phyloP scores from a whole-genome alignment of 768 basidiomycete genomes.

The Rhodotorula paludigena region DNA sequence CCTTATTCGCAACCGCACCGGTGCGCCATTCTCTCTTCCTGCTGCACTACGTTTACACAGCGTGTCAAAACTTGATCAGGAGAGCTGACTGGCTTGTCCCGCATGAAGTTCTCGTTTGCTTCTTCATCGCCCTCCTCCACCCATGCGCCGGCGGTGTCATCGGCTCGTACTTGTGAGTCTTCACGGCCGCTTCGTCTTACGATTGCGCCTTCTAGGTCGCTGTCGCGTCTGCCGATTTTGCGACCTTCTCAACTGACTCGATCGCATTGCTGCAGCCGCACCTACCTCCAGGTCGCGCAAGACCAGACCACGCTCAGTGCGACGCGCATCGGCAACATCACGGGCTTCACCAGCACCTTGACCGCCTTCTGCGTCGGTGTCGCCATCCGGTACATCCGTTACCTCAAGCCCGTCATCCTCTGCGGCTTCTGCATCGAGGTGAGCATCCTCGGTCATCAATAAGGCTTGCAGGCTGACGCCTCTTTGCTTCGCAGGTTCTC shows the following conservation, averaged over 20 bases:
- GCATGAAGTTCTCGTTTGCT: constrained; percentile 44
- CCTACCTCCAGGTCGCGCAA: constrained; percentile 22
- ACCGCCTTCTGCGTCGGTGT: constrained; percentile 23
- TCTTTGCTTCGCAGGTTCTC: constrained; percentile 35
- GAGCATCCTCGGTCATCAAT: not conserved
- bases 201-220: too few relatives aligned
- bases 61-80: too few relatives aligned
- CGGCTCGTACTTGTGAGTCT: constrained; percentile 29
- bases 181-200: not conserved
- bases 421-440: constrained; percentile 41
- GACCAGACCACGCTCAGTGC: constrained; percentile 23
- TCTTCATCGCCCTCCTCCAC: constrained; percentile 44
- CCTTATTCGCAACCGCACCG: constrained; percentile 44
- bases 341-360: constrained; percentile 18
- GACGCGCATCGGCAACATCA: constrained; percentile 23
- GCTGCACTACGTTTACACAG: too few relatives aligned
- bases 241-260: too few relatives aligned
- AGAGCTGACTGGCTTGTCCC: too few relatives aligned
- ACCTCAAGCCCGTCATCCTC: constrained; percentile 46
- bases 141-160: constrained; percentile 42
- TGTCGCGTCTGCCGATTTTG: too few relatives aligned
- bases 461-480: not conserved
- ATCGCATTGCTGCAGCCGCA: constrained; percentile 14
- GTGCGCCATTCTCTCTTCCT: too few relatives aligned
- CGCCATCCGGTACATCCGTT: constrained; percentile 40